Conservation (phyloP, 495 filamentous ascomycete genomes). For the Neurospora sp. region DNA sequence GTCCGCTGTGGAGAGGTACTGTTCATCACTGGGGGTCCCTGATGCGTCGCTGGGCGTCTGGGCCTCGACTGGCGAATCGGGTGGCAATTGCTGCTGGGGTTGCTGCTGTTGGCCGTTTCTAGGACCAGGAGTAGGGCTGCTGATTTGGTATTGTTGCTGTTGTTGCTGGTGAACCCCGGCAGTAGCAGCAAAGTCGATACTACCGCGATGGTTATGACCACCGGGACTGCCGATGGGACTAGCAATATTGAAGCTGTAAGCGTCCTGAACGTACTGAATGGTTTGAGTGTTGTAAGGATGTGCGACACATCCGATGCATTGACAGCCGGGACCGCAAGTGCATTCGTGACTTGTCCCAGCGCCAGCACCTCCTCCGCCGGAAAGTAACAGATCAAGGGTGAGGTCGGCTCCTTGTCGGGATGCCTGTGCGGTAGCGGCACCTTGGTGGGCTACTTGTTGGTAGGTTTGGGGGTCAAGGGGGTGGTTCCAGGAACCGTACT, state of each 20-base stretch:
- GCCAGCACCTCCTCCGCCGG: conserved; percentile 5
- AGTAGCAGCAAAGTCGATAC: not conserved
- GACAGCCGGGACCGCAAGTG: conserved; percentile 54
- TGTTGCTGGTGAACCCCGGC: not conserved
- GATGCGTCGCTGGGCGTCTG: conserved; percentile 32
- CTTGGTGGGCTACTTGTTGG: conserved; percentile 18
- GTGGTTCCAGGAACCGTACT: conserved; percentile 33
- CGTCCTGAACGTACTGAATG: conserved; percentile 45
- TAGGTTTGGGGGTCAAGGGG: conserved; percentile 30
- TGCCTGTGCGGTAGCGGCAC: not conserved
- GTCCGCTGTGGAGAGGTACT: conserved; percentile 29
- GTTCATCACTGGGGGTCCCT: conserved; percentile 28
- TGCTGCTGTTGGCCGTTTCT: not conserved
- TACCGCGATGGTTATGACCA: not conserved
- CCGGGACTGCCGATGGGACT: not conserved
- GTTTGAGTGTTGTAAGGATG: conserved; percentile 69
- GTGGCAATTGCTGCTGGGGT: conserved; percentile 4
- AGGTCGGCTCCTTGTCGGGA: conserved; percentile 1
- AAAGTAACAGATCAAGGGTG: not conserved
- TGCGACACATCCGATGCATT: conserved; percentile 57
- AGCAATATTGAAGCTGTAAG: conserved; percentile 11
- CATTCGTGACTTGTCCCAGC: conserved; percentile 40
- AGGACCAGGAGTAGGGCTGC: not conserved
- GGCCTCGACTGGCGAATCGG: conserved; percentile 13
- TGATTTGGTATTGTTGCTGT: not conserved